Base-by-base conservation (phyloP, 768 basidiomycete species). In the Leccinum aurantiacum region DNA sequence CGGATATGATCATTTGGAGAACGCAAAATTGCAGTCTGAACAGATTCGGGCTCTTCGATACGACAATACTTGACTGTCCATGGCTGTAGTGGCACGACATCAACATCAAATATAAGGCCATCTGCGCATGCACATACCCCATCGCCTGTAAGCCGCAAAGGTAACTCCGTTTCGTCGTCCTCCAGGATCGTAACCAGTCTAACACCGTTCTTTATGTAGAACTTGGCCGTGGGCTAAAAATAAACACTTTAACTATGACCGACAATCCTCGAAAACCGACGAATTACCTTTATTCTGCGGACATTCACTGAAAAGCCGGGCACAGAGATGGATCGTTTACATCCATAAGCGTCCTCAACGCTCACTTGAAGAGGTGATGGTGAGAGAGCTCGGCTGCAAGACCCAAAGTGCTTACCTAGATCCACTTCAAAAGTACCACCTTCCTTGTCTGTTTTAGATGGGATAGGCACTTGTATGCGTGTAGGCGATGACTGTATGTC, bases 81-180 rank as follows among this genome's bases (percentile, higher is more conserved):
- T 7, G 96, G 94, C 95, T 98, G 65, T 24, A 9, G 27, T 52
- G 56, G 46, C 41, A 46, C 8, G 6, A 41, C 27, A 27, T 54
- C 58, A 55, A 53, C 56, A 62, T 17, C 19, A 41, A 53, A 49
- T n/a, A 17, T 17, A 9, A 62, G 6, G 19, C 49, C 22, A 29
- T 37, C 6, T 9, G 46, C n/a, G 49, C 35, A 38, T 19, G 15
- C 4, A 77, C 87, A 62, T 74, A 96, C 95, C 52, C 87, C 89
- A 71, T 95, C 91, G 6, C 97, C 97, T 19, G 94, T 95, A 54
- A 99, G 76, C 27, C 95, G 84, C 46, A 98, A 75, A 41, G 94
- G 94, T 11, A 98, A 79, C 37, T 77, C 81, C 0, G 87, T 88
- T 41, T 77, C 75, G 60, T 93, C 89, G 47, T 87, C 84, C 67